A percentile compares a stretch with the other conserved stretches of the same genome.
Evolutionary conservation across 2,329 filamentous ascomycete genomes (phyloP).

Genomic region (Penicillium sp.): DNA sequence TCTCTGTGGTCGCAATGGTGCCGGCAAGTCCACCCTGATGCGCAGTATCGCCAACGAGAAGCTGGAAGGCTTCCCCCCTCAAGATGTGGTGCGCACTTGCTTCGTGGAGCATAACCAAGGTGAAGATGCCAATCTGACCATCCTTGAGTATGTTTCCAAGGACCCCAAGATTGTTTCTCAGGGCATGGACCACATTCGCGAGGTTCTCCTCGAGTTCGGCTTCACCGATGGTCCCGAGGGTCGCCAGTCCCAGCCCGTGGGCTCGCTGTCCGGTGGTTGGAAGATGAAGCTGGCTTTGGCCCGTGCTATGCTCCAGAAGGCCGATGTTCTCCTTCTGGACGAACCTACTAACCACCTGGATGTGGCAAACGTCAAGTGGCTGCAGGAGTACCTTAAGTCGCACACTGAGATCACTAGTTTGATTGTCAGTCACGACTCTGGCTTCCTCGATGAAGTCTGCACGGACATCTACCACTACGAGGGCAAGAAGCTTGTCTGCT

Average conservation of each 20-base stretch:
- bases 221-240: constrained; percentile 86
- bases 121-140: constrained; percentile 91
- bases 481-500: constrained; percentile 72
- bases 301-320: constrained; percentile 88
- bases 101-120: constrained; percentile 99
- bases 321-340: constrained; percentile 92
- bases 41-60: constrained; percentile 90
- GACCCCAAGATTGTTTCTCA: constrained; percentile 76
- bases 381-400: constrained; percentile 89
- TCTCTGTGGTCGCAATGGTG: constrained; percentile 91
- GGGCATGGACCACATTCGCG: constrained; percentile 69
- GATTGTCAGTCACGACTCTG: constrained; percentile 97
- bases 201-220: constrained; percentile 81
- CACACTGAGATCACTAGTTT: constrained; percentile 93
- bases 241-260: constrained; percentile 78
- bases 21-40: constrained; percentile 98
- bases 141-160: constrained; percentile 83
- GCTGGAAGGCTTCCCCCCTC: constrained; percentile 88
- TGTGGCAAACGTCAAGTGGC: constrained; percentile 89
- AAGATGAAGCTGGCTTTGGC: constrained; percentile 99
- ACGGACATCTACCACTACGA: constrained; percentile 99
- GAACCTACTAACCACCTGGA: constrained; percentile 99
- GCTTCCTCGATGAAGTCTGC: constrained; percentile 92
- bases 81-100: constrained; percentile 86
- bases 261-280: constrained; percentile 94